Conservation (phyloP, 2,329 filamentous ascomycete genomes). For the Exophiala phaeomuriformis region DNA sequence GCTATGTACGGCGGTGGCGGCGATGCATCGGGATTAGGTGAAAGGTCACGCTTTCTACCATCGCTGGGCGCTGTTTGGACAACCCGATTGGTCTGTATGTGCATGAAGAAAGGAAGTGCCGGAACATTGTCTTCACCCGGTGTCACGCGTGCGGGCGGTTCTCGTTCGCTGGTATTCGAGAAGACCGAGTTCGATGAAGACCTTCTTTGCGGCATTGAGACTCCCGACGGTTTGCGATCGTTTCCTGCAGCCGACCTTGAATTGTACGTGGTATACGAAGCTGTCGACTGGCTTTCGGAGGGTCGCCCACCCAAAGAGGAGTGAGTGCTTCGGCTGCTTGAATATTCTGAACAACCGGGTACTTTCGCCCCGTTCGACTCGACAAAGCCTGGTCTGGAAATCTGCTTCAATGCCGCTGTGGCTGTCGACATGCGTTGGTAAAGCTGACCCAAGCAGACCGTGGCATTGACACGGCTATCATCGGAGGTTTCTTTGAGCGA, state of each 20-base stretch:
- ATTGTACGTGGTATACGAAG: slow-evolving; percentile 17
- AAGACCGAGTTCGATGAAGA: slow-evolving; percentile 22
- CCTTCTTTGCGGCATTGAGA: slow-evolving; percentile 12
- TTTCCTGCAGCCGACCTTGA: slow-evolving; percentile 13
- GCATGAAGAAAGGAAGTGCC: slow-evolving; percentile 5
- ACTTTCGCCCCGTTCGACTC: slow-evolving; percentile 6
- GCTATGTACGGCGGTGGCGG: slow-evolving; percentile 6
- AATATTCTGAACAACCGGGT: slow-evolving; percentile 12
- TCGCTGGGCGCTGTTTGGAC: background rate
- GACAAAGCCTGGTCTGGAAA: slow-evolving; percentile 9
- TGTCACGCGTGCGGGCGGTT: slow-evolving; percentile 5
- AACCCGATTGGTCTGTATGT: slow-evolving; percentile 7
- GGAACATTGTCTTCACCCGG: slow-evolving; percentile 16
- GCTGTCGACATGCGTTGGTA: slow-evolving; percentile 30
- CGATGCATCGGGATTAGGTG: background rate
- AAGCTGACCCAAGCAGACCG: slow-evolving; percentile 32
- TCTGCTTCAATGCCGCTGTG: slow-evolving; percentile 19
- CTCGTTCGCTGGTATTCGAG: slow-evolving; percentile 15
- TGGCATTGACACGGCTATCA: slow-evolving; percentile 30
- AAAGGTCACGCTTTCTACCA: background rate
- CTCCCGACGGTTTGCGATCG: slow-evolving; percentile 11
- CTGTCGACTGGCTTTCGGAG: slow-evolving; percentile 11
- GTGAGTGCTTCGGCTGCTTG: slow-evolving; percentile 20
- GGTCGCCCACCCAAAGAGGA: slow-evolving; percentile 13
- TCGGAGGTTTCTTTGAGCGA: slow-evolving; percentile 33